Base-by-base conservation (phyloP, 1,139 yeast species). In the Diutina sp. region DNA sequence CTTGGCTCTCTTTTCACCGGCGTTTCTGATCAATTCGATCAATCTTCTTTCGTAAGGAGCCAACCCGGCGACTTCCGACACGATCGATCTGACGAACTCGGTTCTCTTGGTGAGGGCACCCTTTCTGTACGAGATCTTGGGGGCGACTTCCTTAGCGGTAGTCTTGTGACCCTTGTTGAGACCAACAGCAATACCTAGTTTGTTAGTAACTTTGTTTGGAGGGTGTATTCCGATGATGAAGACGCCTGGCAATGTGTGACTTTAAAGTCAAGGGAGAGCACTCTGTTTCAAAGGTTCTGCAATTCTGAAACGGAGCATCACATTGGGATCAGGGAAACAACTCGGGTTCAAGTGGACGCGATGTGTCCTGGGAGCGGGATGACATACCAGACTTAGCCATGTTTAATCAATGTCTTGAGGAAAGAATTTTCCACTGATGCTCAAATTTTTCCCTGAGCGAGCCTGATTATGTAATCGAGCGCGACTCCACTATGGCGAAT, bases 1-100 rank as follows among this genome's bases (percentile, higher is more conserved):
- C 89, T 95, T 90, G 70, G 99, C 99, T 84, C 99, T 95, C 96
- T 95, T 95, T 83, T 95, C 99, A 86, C 97, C 97, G 75, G 97
- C 93, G 84, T 95, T 95, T 86, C 99, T 93, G 87, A 95, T 85
- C 82, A 95, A 85, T 82, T 95, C 99, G 73, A 95, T 87, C 77
- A 93, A 86, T 84, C 99, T 91, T 85, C 97, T 91, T 84, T 95
- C 99, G 81, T 95, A 95, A 80, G 99, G 99, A 68, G 99, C 97
- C 75, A 91, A 86, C 76, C 99, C 99, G 67, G 97, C 83, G 72
- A 95, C 98, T 83, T 95, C 99, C 76, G 86, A 86, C 79, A 93
- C 95, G 67, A 95, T 82, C 73, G 85, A 83, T 80, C 99, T 89
- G 73, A 95, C 99, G 74, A 95, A 95, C 61, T 81, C 81, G 71